Percentiles rank a stretch among this genome's conserved stretches.
Evolutionary conservation across 768 basidiomycete species (phyloP).

Genomic region (Dioszegia aurantiaca): DNA sequence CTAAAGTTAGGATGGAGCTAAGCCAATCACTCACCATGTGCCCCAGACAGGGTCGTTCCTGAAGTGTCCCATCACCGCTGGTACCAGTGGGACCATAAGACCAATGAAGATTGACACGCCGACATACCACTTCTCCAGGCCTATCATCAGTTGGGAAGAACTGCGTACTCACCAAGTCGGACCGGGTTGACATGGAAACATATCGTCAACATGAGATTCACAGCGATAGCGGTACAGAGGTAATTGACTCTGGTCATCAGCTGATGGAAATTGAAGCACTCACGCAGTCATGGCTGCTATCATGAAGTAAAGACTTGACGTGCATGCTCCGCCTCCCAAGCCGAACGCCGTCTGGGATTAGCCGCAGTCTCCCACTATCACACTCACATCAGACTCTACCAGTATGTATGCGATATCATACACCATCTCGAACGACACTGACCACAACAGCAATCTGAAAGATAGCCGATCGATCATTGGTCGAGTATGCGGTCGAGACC

Average conservation of each 20-base stretch:
- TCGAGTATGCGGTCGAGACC: conserved; percentile 4
- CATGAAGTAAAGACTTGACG: conserved; percentile 26
- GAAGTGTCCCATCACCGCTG: conserved; percentile 25
- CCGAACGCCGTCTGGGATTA: neutral
- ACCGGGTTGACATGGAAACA: conserved; percentile 31
- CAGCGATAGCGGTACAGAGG: conserved; percentile 30
- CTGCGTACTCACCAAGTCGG: conserved; percentile 16
- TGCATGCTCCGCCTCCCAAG: conserved; percentile 11
- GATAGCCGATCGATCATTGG: conserved; percentile 23
- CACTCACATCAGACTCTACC: conserved; percentile 16
- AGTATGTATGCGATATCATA: conserved; percentile 24
- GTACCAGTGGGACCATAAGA: conserved; percentile 19
- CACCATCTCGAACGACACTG: conserved; percentile 31
- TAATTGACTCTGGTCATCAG: conserved; percentile 25
- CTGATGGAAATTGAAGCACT: neutral
- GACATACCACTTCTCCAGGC: conserved; percentile 33
- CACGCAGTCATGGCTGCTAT: conserved; percentile 21
- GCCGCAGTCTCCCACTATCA: neutral
- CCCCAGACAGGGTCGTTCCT: conserved; percentile 20
- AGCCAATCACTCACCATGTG: conserved; percentile 30
- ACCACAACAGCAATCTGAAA: conserved; percentile 25
- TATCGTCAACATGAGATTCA: conserved; percentile 36
- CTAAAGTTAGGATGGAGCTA: neutral
- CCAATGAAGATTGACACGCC: conserved; percentile 25
- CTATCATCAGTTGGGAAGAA: conserved; percentile 5